These are phyloP conservation scores for Huntiella savannae DNA, from an alignment of 2,329 filamentous ascomycete species.

Conservation along the genomic window DNA sequence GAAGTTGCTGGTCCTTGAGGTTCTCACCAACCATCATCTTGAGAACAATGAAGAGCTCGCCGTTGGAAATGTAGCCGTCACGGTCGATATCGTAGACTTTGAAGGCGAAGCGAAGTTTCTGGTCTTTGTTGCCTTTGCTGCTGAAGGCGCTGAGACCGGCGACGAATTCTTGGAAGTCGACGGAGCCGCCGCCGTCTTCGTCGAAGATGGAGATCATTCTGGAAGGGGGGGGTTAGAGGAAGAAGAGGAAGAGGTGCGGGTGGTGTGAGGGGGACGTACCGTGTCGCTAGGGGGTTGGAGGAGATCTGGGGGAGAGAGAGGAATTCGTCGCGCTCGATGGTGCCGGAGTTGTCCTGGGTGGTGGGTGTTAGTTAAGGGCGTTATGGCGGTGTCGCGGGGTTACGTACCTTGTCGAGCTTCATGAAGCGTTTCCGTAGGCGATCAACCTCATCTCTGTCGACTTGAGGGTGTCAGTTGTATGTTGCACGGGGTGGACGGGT, in stretches of 20 bases:
- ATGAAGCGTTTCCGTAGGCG: conserved; percentile 92
- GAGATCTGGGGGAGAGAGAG: conserved; percentile 92
- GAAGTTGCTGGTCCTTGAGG: conserved; percentile 93
- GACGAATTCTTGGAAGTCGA: conserved; percentile 98
- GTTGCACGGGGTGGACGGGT: background rate
- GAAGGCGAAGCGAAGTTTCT: conserved; percentile 95
- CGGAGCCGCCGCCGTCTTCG: conserved; percentile 91
- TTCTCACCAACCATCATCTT: conserved; percentile 99
- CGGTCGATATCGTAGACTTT: conserved; percentile 99
- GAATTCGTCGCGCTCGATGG: conserved; percentile 96
- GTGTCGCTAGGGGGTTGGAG: conserved; percentile 89
- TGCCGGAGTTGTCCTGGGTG: conserved; percentile 83
- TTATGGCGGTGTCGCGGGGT: too few relatives aligned
- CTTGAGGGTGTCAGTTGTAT: conserved; percentile 29
- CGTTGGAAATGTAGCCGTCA: conserved; percentile 96
- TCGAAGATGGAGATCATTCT: conserved; percentile 99
- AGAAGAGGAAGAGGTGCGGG: too few relatives aligned
- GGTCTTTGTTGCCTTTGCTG: conserved; percentile 96
- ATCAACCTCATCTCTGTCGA: conserved; percentile 94
- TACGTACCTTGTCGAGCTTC: conserved; percentile 90
- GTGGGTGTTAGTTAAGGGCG: background rate
- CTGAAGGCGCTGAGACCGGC: conserved; percentile 88
- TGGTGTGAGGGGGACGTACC: too few relatives aligned
- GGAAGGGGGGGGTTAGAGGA: background rate
- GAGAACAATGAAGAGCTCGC: conserved; percentile 94